Percentiles rank a stretch among this genome's conserved stretches.
Conservation (phyloP, 345 rosid genomes). For the Rhodamnia rubescens region DNA sequence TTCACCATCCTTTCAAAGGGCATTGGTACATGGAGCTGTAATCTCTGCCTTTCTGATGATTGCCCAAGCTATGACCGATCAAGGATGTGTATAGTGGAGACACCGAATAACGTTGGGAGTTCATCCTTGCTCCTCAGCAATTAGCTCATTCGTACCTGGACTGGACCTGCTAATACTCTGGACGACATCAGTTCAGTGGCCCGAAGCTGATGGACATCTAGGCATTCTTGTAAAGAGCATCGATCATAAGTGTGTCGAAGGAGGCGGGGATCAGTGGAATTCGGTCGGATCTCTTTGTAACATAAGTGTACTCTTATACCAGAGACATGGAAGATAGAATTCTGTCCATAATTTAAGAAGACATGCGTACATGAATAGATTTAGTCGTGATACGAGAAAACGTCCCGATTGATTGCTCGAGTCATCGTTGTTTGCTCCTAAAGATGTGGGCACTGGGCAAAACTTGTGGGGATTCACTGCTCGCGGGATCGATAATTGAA, state of each 20-base stretch:
- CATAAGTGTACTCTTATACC: background rate
- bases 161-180: background rate
- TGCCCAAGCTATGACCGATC: constrained; percentile 97
- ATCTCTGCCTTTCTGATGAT: constrained; percentile 84
- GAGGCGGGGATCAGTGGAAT: background rate
- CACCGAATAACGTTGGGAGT: background rate
- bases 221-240: background rate
- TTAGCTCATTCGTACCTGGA: background rate
- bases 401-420: background rate
- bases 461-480: background rate
- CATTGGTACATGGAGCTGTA: constrained; percentile 77
- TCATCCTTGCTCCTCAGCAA: background rate
- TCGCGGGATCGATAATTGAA: background rate
- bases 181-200: background rate
- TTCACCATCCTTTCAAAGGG: constrained; percentile 34
- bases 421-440: background rate
- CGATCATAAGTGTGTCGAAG: background rate
- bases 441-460: background rate
- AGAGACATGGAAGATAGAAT: background rate
- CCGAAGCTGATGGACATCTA: background rate
- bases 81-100: constrained; percentile 73
- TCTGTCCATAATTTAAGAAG: background rate
- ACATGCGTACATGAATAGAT: background rate
- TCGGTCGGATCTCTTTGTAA: background rate
- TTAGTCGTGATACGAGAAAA: background rate